Evolutionary conservation across 2,329 filamentous ascomycete species (phyloP).

Genomic region (Exserohilum turcica): DNA sequence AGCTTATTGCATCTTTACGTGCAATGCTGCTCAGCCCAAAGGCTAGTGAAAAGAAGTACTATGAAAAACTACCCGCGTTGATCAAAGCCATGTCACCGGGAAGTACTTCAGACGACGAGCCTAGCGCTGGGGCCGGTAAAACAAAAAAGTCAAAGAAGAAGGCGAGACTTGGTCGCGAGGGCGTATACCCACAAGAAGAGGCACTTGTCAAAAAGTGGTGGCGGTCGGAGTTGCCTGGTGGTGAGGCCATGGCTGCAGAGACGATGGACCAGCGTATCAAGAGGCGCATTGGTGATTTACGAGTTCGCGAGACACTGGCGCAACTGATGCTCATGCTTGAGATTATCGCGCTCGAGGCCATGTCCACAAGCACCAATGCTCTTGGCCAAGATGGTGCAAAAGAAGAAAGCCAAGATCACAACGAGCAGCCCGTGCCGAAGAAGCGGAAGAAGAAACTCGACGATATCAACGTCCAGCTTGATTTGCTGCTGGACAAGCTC

Average conservation of each 20-base stretch:
- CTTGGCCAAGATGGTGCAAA: slow-evolving; percentile 19
- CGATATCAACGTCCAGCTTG: slow-evolving; percentile 68
- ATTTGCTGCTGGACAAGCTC: slow-evolving; percentile 75
- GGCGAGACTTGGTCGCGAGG: slow-evolving; percentile 66
- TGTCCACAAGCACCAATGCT: slow-evolving; percentile 42
- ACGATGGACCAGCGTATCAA: slow-evolving; percentile 59
- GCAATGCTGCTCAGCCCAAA: slow-evolving; percentile 68
- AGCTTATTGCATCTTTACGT: slow-evolving; percentile 72
- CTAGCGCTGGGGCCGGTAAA: slow-evolving; percentile 39
- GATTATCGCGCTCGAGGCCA: slow-evolving; percentile 70
- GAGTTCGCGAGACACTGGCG: slow-evolving; percentile 77
- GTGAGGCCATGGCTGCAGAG: slow-evolving; percentile 37
- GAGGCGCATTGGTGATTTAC: slow-evolving; percentile 67
- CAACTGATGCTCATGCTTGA: slow-evolving; percentile 82
- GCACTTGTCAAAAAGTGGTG: slow-evolving; percentile 72
- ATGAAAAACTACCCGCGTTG: slow-evolving; percentile 69
- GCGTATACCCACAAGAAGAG: slow-evolving; percentile 70
- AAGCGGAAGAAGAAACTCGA: slow-evolving; percentile 64
- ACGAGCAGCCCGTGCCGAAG: slow-evolving; percentile 35
- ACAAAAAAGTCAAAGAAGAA: slow-evolving; percentile 51
- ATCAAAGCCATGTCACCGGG: slow-evolving; percentile 62
- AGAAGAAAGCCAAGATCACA: slow-evolving; percentile 24
- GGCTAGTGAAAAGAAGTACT: slow-evolving; percentile 78
- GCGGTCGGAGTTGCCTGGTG: slow-evolving; percentile 54
- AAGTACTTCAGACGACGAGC: slow-evolving; percentile 51